Base-by-base conservation (phyloP, 352 stramenopile genomes). In the Globisporangium emineosum region DNA sequence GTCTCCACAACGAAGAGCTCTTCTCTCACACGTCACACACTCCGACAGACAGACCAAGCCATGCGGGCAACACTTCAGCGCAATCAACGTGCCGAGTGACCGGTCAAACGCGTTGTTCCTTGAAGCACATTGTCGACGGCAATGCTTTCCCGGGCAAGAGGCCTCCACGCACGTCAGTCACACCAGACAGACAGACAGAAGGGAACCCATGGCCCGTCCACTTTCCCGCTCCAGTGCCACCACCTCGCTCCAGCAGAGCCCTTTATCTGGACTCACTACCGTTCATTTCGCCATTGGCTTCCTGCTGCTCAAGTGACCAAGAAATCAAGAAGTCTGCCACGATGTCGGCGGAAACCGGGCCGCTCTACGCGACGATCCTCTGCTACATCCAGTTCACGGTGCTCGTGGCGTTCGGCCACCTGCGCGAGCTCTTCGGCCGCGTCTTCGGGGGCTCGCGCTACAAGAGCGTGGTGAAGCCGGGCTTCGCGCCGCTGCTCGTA, bases 401-500 rank as follows among this genome's bases (percentile, higher is more conserved):
- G 33, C 60, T 81, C 51, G 56, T 79, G 21, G 69, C 65, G 19
- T 81, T 81, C 55, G 74, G 74, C 2, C 69, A 77, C 23, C 45
- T 81, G 35, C 72, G 74, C 27, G 73, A 81, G 32, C 62, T 67
- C 43, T 63, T 55, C 57, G 73, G 69, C 35, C 60, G 55, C 23
- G 50, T 79, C 47, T 71, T 63, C 10, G 74, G 74, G 25, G 53
- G 57, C 37, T 80, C 72, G 54, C 66, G 74, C 17, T 81, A 81
- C 64, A 58, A 74, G 12, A 58, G 33, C 23, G 27, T 27, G 19
- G 29, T 49, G n/a, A 66, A 64, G 19, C 57, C 33, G 5, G 83
- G 75, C 4, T 97, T 85, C 65, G 87, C 92, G 12, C 79, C 89
- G 5, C 75, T 98, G 2, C 80, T 98, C 62, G 91, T 97, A 52